Percentiles rank a stretch among this genome's conserved stretches.
phyloP scores from a whole-genome alignment of 2,329 filamentous ascomycete genomes.

The Samsoniella hepiali region DNA sequence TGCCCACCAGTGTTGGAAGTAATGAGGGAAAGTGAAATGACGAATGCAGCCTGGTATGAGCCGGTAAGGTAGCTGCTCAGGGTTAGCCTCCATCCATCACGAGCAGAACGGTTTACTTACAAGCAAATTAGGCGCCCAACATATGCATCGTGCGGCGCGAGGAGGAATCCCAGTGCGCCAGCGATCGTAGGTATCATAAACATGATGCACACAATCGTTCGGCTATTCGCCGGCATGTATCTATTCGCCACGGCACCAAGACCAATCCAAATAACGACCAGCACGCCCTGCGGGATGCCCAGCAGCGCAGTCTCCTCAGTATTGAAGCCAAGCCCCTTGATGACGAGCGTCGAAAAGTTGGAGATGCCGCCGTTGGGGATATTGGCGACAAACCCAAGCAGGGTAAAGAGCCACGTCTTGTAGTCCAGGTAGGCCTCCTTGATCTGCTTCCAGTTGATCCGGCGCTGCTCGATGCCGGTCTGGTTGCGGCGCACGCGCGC shows the following conservation, averaged over 20 bases:
- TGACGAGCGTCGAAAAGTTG: slow-evolving; percentile 61
- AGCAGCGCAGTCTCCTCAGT: slow-evolving; percentile 36
- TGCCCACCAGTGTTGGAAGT: slow-evolving; percentile 53
- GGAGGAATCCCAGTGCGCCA: slow-evolving; percentile 55
- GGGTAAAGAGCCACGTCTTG: slow-evolving; percentile 57
- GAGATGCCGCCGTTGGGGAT: slow-evolving; percentile 57
- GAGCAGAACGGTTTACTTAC: slow-evolving; percentile 25
- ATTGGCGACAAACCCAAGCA: slow-evolving; percentile 52
- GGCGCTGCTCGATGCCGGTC: slow-evolving; percentile 56
- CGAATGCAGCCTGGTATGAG: slow-evolving; percentile 40
- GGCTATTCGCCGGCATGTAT: slow-evolving; percentile 43
- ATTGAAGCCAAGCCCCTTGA: slow-evolving; percentile 54
- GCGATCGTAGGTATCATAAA: slow-evolving; percentile 59
- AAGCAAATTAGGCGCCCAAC: slow-evolving; percentile 56
- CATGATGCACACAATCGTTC: slow-evolving; percentile 51
- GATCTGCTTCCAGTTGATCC: slow-evolving; percentile 52
- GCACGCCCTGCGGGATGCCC: slow-evolving; percentile 37
- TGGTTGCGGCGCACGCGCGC: slow-evolving; percentile 54
- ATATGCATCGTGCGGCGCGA: slow-evolving; percentile 47
- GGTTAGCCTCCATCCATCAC: background rate
- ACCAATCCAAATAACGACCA: slow-evolving; percentile 40
- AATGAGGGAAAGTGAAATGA: slow-evolving; percentile 42
- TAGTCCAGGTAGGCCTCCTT: slow-evolving; percentile 54
- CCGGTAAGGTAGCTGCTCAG: slow-evolving; percentile 31
- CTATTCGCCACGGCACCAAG: slow-evolving; percentile 39